phyloP scores from a whole-genome alignment of 805 yeast species.

The Candida ovalis region DNA sequence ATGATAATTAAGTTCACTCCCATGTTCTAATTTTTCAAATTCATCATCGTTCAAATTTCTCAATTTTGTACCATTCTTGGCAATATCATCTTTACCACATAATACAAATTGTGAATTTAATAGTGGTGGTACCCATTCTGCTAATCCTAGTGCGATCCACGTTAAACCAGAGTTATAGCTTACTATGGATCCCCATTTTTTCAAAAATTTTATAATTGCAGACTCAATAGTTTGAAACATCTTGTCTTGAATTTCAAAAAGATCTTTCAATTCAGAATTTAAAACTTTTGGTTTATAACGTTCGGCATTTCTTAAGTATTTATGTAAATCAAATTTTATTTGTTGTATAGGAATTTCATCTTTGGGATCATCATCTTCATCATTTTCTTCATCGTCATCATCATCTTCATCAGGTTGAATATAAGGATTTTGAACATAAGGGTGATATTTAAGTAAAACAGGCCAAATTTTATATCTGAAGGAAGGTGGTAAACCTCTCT shows the following conservation, averaged over 20 bases:
- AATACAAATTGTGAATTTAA: slow-evolving; percentile 49
- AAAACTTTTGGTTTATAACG: slow-evolving; percentile 32
- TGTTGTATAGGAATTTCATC: slow-evolving; percentile 25
- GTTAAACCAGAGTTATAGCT: slow-evolving; percentile 79
- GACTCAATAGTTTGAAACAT: slow-evolving; percentile 54
- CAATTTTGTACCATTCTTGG: slow-evolving; percentile 35
- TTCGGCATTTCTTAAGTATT: slow-evolving; percentile 49
- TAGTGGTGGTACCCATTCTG: slow-evolving; percentile 83
- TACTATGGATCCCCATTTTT: slow-evolving; percentile 74
- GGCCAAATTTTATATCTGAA: slow-evolving; percentile 85
- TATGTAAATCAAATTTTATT: slow-evolving; percentile 55
- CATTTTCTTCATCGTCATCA: slow-evolving; percentile 32
- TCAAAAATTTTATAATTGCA: slow-evolving; percentile 59
- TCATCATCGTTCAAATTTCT: slow-evolving; percentile 31
- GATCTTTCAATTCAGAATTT: slow-evolving; percentile 29
- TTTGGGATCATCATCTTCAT: slow-evolving; percentile 24
- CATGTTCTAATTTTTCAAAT: slow-evolving; percentile 27
- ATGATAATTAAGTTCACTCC: slow-evolving; percentile 9
- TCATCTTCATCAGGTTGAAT: slow-evolving; percentile 55
- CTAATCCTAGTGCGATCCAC: slow-evolving; percentile 84
- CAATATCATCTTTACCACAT: slow-evolving; percentile 47
- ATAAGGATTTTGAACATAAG: slow-evolving; percentile 75
- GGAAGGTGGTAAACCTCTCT: slow-evolving; percentile 80
- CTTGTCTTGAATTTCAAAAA: slow-evolving; percentile 44
- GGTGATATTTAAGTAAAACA: slow-evolving; percentile 71